Base-by-base conservation (phyloP, 2,329 filamentous ascomycete genomes). In the Zymoseptoria crescenta region DNA sequence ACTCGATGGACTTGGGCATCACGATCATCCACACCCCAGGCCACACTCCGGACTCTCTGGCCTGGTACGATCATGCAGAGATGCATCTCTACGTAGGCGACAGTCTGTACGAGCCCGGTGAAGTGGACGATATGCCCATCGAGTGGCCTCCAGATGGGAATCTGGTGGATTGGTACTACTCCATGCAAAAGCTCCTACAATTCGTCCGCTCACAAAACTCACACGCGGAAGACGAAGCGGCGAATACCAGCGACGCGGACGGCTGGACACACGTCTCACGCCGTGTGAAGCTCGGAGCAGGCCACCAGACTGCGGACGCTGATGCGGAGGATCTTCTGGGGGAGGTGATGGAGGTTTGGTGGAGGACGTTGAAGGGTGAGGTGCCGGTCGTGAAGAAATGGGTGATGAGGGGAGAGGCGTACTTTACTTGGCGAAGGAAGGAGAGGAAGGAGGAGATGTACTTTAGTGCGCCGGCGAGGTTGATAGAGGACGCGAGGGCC, bases 41-140 rank as follows among this genome's bases (percentile, higher is more conserved):
- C 13, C 77, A 80, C 62, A 79, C 76, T 0, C 78, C 77, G 0
- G 77, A 79, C 59, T 72, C 74, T 13, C 61, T 80, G 1, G 76
- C 77, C 1, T 75, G 75, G 65, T 80, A 77, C 63, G 78, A 80
- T 54, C 65, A 72, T 8, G 65, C 72, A 1, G 76, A 79, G 61
- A 72, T 75, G 35, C 68, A 74, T 52, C 65, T 80, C 0, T 80
- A 75, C 56, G 75, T 79, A 4, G 78, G 78, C 5, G 78, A 81
- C 56, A 76, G 74, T 5, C 72, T 79, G 57, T 80, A 80, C 63
- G 74, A 76, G 56, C 65, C 67, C 13, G 66, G 68, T 0, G 66
- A 69, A n/a, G 35, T 41, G 35, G 69, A 72, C 13, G 67, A 62
- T 19, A 68, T 74, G 59, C 68, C 75, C 5, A 77, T 77, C 56